Base-by-base conservation (phyloP, 306 rosid genomes). In the Rosa lucieae region DNA sequence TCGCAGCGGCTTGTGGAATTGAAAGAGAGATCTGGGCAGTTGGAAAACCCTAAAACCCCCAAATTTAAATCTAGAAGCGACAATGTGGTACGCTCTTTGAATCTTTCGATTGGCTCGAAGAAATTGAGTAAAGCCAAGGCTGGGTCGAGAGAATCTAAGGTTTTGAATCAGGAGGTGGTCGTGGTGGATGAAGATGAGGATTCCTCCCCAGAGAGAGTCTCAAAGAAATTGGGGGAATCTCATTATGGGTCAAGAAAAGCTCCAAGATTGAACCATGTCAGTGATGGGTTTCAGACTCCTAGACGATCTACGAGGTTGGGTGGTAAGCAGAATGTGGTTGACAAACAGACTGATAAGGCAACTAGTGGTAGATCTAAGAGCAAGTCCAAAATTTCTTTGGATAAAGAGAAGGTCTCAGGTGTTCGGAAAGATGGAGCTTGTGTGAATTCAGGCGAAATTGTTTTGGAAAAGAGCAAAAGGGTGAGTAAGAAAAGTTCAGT, bases 121-220 rank as follows among this genome's bases (percentile, higher is more conserved):
- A 79, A 75, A 47, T 46, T 26, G n/a, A 29, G 69, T 6, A 66
- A 73, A 70, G 61, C 71, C n/a, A n/a, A 58, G n/a, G 26, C 4
- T 75, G 79, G 78, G 46, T 69, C 73, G 37, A 80, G 71, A 67
- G 81, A 74, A 77, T 46, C 87, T 37, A 85, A 94, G 73, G 70
- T 87, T 43, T 78, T 84, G 52, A 26, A 10, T 72, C 77, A 14
- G 47, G 13, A 46, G 35, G 35, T 62, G 5, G 42, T 18, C 9
- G 35, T 49, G 8, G 23, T 13, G 8, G 15, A 21, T 61, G 78
- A 58, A 65, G 44, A 21, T 14, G 62, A 44, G n/a, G 79, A 52
- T 48, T 43, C 13, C 44, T 23, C 13, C 37, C 69, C 43, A 3
- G 58, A 21, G 26, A 74, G 80, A 73, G 32, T 61, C 26, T 13